Evolutionary conservation across 306 rosid species (phyloP).

Genomic region (Cicer yamashitae): DNA sequence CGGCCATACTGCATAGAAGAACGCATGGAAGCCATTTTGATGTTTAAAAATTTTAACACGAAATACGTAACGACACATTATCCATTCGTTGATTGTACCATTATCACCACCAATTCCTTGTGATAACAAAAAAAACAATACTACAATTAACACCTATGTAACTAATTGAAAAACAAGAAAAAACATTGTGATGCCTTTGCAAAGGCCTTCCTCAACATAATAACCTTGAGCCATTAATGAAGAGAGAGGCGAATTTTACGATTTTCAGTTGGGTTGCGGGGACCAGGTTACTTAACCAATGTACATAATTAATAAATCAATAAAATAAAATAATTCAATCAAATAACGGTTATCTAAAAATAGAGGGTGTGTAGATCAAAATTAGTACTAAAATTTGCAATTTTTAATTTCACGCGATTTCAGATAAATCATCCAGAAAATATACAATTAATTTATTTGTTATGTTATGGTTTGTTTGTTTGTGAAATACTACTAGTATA

Average conservation of each 20-base stretch:
- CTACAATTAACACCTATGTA: not conserved
- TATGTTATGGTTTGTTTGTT: not conserved
- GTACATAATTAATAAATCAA: not conserved
- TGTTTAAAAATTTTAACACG: not conserved
- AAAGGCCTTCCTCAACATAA: not conserved
- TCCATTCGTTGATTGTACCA: not conserved
- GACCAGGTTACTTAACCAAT: constrained; percentile 21
- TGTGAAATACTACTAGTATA: not conserved
- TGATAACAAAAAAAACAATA: not conserved
- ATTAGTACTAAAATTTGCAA: not conserved
- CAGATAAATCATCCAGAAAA: not conserved
- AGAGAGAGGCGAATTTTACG: constrained; percentile 8
- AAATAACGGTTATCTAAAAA: not conserved
- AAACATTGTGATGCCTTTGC: not conserved
- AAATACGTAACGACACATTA: not conserved
- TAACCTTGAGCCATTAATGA: constrained; percentile 44
- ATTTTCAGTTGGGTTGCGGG: not conserved
- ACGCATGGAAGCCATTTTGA: not conserved
- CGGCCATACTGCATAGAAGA: constrained; percentile 63
- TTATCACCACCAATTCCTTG: not conserved
- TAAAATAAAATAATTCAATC: not conserved
- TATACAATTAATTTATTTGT: not conserved
- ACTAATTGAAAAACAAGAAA: not conserved
- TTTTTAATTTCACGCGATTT: not conserved
- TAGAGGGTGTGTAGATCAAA: constrained; percentile 5